These are phyloP conservation scores for Leucoagaricus sp. DNA, from an alignment of 1,284 basidiomycete species.

Conservation along the genomic window DNA sequence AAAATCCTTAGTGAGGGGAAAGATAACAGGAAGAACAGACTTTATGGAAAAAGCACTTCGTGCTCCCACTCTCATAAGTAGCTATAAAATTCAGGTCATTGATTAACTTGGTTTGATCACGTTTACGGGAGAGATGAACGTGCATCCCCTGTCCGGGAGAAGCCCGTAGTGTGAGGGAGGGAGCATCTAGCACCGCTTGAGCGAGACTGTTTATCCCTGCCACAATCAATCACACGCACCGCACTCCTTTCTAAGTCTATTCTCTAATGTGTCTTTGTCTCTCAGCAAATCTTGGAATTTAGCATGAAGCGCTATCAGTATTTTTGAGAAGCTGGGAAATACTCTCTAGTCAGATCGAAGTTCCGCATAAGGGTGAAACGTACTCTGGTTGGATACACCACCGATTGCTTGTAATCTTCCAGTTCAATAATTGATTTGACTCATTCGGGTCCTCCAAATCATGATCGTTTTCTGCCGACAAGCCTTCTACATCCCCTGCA, in stretches of 20 bases:
- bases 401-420: slow-evolving; percentile 32
- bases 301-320: slow-evolving; percentile 56
- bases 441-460: slow-evolving; percentile 20
- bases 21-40: too few relatives aligned
- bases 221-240: slow-evolving; percentile 35
- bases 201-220: neutral
- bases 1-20: neutral
- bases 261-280: slow-evolving; percentile 55
- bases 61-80: slow-evolving; percentile 63
- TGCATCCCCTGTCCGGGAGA: slow-evolving; percentile 72
- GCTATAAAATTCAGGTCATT: slow-evolving; percentile 50
- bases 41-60: slow-evolving; percentile 70
- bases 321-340: slow-evolving; percentile 63
- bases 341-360: neutral
- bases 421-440: slow-evolving; percentile 17
- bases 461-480: slow-evolving; percentile 8
- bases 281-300: slow-evolving; percentile 46
- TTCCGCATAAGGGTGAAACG: slow-evolving; percentile 20
- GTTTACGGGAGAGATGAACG: slow-evolving; percentile 69
- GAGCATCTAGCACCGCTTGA: slow-evolving; percentile 48
- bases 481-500: neutral
- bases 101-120: slow-evolving; percentile 53
- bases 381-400: slow-evolving; percentile 77
- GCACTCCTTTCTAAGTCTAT: slow-evolving; percentile 52
- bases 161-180: slow-evolving; percentile 71